Base-by-base conservation (phyloP, 2,329 filamentous ascomycete species). In the Penicillium sp. region DNA sequence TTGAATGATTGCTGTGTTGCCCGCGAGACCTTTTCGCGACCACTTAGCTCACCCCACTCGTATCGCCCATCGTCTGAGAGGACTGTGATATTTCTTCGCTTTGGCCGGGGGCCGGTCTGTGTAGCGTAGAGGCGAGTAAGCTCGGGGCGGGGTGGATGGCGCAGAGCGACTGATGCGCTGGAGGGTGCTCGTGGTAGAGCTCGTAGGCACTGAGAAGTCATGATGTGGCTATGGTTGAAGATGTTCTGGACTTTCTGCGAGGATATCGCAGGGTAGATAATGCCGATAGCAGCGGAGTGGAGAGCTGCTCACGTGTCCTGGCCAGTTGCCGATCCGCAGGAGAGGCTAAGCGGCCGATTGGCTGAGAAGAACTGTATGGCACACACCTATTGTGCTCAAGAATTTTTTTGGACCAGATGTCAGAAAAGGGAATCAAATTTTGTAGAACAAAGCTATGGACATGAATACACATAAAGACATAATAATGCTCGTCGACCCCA, bases 1-100 rank as follows among this genome's bases (percentile, higher is more conserved):
- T 98, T 97, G 81, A 96, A 89, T 16, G 89, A 90, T 77, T 97
- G 94, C 77, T 97, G 93, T 0, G 92, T 94, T 8, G 92, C 91
- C 42, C 94, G 86, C 26, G 89, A 90, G 2, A 88, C 87, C 76
- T 97, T 97, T 75, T 97, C 94, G 52, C 81, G 81, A 0, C 79
- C 81, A 0, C 89, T 92, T 2, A 98, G 84, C 57, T 95, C 83
- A 3, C 81, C 84, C 94, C 94, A 98, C 4, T 87, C 86, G 1
- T 97, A 87, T 65, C 85, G 84, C 7, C 94, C 94, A 71, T 92
- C 90, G 69, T 97, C 94, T 69, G 92, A 95, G 71, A 93, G 88
- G 0, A 94, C 85, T 0, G 93, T 97, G 28, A 97, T 87, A 42
- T 87, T 83, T 71, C 85, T 88, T 57, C 91, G 84, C 65, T 68